Conservation (phyloP, 129 eudicot species). For the Pulicaria dysenterica region DNA sequence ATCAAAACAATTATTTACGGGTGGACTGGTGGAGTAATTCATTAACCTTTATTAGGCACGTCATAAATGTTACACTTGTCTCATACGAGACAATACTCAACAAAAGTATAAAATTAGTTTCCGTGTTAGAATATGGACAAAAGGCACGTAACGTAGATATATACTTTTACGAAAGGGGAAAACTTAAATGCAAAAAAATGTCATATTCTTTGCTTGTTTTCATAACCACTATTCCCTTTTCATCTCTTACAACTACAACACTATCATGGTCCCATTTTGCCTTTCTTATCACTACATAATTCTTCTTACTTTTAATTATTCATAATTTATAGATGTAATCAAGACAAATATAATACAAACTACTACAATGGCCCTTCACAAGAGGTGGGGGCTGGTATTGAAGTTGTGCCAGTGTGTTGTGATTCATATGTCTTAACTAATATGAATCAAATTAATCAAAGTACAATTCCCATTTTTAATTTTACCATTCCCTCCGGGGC, state of each 20-base stretch:
- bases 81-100: too few species aligned
- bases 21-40: too few species aligned
- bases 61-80: too few species aligned
- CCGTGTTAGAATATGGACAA: constrained; percentile 7
- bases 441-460: background rate
- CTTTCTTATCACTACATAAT: constrained; percentile 4
- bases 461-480: background rate
- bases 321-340: constrained; percentile 7
- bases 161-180: constrained; percentile 20
- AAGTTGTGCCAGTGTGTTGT: constrained; percentile 26
- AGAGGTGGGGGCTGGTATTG: too few species aligned
- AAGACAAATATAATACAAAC: constrained; percentile 14
- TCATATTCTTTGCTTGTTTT: constrained; percentile 38
- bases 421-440: constrained; percentile 21
- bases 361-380: constrained; percentile 3
- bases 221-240: constrained; percentile 27
- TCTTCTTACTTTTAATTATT: background rate
- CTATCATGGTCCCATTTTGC: constrained; percentile 30
- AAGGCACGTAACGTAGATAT: background rate
- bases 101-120: background rate
- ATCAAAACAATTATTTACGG: too few species aligned
- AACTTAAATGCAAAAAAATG: constrained; percentile 23
- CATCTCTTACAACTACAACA: background rate
- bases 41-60: too few species aligned
- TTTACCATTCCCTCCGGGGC: background rate